Evolutionary conservation across 257 asterid species (phyloP).

Genomic region (Nicotiana otophora): DNA sequence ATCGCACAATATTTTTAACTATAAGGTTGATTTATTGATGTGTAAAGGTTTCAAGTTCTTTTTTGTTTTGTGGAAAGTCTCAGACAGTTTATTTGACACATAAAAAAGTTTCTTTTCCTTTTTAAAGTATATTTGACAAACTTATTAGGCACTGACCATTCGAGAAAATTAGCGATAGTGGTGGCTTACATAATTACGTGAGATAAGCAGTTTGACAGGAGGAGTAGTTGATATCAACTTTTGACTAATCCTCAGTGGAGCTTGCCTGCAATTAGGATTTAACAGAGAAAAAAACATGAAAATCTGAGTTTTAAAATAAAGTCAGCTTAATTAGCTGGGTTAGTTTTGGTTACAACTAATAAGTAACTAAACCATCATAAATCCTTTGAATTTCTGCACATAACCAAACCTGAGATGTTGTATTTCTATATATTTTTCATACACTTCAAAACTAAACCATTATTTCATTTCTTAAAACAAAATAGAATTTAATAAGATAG

Average conservation of each 20-base stretch:
- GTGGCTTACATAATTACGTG: background rate
- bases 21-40: too few relatives aligned
- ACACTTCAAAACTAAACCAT: background rate
- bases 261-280: background rate
- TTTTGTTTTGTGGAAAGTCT: too few relatives aligned
- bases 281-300: too few relatives aligned
- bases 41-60: too few relatives aligned
- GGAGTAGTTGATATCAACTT: constrained; percentile 2
- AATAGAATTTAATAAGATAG: background rate
- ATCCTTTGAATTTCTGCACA: background rate
- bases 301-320: too few relatives aligned
- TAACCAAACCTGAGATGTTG: background rate
- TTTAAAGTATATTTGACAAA: too few relatives aligned
- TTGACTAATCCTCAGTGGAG: background rate
- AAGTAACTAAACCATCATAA: background rate
- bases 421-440: background rate
- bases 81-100: too few relatives aligned
- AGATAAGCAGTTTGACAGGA: constrained; percentile 8
- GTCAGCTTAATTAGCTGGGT: too few relatives aligned
- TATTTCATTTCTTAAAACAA: background rate
- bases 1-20: too few relatives aligned
- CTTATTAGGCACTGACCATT: too few relatives aligned
- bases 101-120: too few relatives aligned
- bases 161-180: too few relatives aligned
- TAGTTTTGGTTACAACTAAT: background rate